Conservation (phyloP, 1,284 basidiomycete species). For the Ceratorhiza oryzae-sativae region DNA sequence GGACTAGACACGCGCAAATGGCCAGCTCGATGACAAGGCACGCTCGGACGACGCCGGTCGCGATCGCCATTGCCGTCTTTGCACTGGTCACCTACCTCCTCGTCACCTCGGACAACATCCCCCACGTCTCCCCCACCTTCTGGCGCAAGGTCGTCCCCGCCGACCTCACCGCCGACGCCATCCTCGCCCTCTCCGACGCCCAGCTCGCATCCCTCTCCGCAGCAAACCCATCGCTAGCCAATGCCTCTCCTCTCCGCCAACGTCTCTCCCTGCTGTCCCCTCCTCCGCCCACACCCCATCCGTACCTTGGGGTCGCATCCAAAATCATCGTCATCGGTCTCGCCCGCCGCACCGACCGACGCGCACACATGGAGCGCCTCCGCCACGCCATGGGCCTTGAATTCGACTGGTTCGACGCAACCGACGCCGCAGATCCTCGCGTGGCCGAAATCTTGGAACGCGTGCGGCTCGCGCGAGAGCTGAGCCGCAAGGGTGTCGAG, state of each 20-base stretch:
- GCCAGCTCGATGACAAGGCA: too few species aligned
- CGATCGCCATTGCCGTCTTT: background rate
- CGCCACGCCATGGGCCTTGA: conserved; percentile 42
- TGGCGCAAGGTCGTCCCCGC: background rate
- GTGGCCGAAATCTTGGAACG: conserved; percentile 38
- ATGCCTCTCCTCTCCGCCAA: conserved; percentile 5
- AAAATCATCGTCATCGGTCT: conserved; percentile 46
- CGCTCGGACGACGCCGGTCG: conserved; percentile 15
- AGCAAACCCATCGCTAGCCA: background rate
- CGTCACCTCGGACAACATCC: conserved; percentile 9
- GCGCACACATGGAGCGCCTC: conserved; percentile 43
- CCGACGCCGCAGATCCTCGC: conserved; percentile 24
- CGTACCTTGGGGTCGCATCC: conserved; percentile 42
- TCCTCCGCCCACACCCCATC: background rate
- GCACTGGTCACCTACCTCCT: background rate
- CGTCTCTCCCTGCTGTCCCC: conserved; percentile 9
- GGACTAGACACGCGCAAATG: background rate
- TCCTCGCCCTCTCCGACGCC: background rate
- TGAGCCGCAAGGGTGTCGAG: conserved; percentile 9
- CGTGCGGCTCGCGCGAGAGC: conserved; percentile 25
- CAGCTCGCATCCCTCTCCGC: conserved; percentile 4
- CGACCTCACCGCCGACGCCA: background rate
- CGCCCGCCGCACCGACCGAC: conserved; percentile 42
- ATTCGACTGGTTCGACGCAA: conserved; percentile 43
- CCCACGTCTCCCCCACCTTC: background rate